Evolutionary conservation across 2,329 filamentous ascomycete species (phyloP).

Genomic region (Xylariaceae sp.): DNA sequence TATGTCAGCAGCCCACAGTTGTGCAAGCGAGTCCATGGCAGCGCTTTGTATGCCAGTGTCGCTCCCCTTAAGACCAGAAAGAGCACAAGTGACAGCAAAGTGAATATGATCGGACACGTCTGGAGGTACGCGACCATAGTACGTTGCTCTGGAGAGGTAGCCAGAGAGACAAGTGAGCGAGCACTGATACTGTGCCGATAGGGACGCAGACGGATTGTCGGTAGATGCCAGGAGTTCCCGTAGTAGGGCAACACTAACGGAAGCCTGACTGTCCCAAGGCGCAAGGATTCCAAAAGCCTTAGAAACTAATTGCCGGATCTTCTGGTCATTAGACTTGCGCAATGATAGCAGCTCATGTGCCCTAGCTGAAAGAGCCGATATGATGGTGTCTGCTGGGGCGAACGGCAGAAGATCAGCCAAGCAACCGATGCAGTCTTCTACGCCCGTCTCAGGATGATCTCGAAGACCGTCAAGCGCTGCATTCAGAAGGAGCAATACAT

Average conservation of each 20-base stretch:
- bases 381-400: slow-evolving; percentile 30
- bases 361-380: slow-evolving; percentile 38
- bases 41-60: slow-evolving; percentile 26
- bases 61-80: slow-evolving; percentile 15
- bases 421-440: slow-evolving; percentile 29
- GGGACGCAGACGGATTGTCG: slow-evolving; percentile 24
- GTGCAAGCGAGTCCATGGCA: slow-evolving; percentile 30
- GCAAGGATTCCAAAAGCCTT: slow-evolving; percentile 71
- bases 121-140: slow-evolving; percentile 24
- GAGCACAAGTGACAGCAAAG: slow-evolving; percentile 22
- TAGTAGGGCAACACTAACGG: slow-evolving; percentile 37
- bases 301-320: slow-evolving; percentile 61
- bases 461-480: slow-evolving; percentile 55
- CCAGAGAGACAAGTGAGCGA: slow-evolving; percentile 28
- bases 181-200: slow-evolving; percentile 32
- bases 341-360: slow-evolving; percentile 51
- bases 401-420: slow-evolving; percentile 30
- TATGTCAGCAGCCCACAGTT: slow-evolving; percentile 32
- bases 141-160: slow-evolving; percentile 26
- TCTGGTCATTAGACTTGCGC: slow-evolving; percentile 66
- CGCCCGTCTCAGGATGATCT: slow-evolving; percentile 36
- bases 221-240: slow-evolving; percentile 25
- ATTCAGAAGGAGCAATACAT: slow-evolving; percentile 43
- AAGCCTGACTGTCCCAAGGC: slow-evolving; percentile 52
- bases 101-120: slow-evolving; percentile 25